phyloP scores from a whole-genome alignment of 2,329 filamentous ascomycete species.

The Aspergillus bombycis region DNA sequence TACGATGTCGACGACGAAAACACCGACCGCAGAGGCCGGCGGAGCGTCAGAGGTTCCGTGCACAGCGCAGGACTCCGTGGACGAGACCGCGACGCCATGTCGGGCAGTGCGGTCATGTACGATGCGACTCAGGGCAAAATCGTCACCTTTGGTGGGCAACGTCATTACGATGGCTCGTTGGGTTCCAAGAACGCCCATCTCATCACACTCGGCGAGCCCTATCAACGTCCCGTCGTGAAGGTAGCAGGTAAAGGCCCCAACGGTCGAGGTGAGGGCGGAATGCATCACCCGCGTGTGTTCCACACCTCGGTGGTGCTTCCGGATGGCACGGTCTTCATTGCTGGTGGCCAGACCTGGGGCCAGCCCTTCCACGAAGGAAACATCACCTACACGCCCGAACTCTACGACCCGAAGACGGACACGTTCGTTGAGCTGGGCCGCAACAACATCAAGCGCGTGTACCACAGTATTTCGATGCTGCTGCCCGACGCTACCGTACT shows the following conservation, averaged over 20 bases:
- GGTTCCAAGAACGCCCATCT: constrained; percentile 53
- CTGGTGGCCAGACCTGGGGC: constrained; percentile 51
- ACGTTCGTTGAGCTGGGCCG: constrained; percentile 33
- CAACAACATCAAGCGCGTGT: constrained; percentile 36
- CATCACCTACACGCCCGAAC: constrained; percentile 48
- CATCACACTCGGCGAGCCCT: constrained; percentile 49
- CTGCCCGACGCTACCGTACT: constrained; percentile 56
- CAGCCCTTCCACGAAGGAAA: constrained; percentile 51
- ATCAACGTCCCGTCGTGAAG: constrained; percentile 11
- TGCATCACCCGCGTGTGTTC: constrained; percentile 47
- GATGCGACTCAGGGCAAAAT: constrained; percentile 43
- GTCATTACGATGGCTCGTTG: constrained; percentile 29
- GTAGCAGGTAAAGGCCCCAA: constrained; percentile 36
- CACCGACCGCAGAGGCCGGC: constrained; percentile 30
- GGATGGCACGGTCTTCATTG: constrained; percentile 52
- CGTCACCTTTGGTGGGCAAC: constrained; percentile 15
- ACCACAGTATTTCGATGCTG: constrained; percentile 55
- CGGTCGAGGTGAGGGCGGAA: constrained; percentile 18
- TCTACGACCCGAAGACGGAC: constrained; percentile 50
- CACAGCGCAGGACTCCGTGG: constrained; percentile 48
- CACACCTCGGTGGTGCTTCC: constrained; percentile 55
- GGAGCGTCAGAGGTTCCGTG: neutral
- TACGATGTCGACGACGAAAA: constrained; percentile 41
- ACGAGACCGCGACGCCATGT: constrained; percentile 25
- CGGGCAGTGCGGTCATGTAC: constrained; percentile 21